A percentile compares a stretch with the other conserved stretches of the same genome.
Evolutionary conservation across 2,329 filamentous ascomycete genomes (phyloP).

Genomic region (Venturia aucupariae): DNA sequence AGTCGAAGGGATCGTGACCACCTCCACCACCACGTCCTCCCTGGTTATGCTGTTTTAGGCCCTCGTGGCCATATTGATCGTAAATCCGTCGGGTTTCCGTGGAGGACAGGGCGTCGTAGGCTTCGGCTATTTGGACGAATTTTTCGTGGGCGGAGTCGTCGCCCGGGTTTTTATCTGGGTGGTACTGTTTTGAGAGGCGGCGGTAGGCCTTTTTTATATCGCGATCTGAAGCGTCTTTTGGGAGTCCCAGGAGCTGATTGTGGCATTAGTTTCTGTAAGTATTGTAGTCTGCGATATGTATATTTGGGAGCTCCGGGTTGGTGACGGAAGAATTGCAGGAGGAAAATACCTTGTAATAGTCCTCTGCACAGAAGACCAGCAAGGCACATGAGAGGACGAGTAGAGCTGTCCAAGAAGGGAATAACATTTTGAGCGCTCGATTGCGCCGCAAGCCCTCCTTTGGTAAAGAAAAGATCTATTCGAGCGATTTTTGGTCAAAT

Average conservation of each 20-base stretch:
- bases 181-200: conserved; percentile 85
- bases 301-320: not conserved
- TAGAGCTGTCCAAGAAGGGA: conserved; percentile 3
- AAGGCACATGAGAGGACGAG: conserved; percentile 25
- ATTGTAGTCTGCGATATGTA: no score
- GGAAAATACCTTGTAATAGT: conserved; percentile 64
- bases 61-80: conserved; percentile 89
- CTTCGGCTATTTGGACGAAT: conserved; percentile 89
- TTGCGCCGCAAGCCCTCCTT: not conserved
- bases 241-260: conserved; percentile 66
- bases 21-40: conserved; percentile 50
- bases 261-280: conserved; percentile 12
- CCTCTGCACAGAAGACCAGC: conserved; percentile 44
- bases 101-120: conserved; percentile 85
- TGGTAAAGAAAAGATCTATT: not conserved
- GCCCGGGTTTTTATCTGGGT: conserved; percentile 94
- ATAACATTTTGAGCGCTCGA: not conserved
- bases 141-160: conserved; percentile 75
- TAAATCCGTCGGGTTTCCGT: conserved; percentile 77
- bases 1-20: conserved; percentile 75
- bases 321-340: not conserved
- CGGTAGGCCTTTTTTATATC: conserved; percentile 93
- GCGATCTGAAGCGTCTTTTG: conserved; percentile 68
- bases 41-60: conserved; percentile 71
- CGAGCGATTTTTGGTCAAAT: not conserved